Percentiles rank a stretch among this genome's conserved stretches.
Conservation (phyloP, 352 stramenopile genomes). For the Peronospora farinosa region DNA sequence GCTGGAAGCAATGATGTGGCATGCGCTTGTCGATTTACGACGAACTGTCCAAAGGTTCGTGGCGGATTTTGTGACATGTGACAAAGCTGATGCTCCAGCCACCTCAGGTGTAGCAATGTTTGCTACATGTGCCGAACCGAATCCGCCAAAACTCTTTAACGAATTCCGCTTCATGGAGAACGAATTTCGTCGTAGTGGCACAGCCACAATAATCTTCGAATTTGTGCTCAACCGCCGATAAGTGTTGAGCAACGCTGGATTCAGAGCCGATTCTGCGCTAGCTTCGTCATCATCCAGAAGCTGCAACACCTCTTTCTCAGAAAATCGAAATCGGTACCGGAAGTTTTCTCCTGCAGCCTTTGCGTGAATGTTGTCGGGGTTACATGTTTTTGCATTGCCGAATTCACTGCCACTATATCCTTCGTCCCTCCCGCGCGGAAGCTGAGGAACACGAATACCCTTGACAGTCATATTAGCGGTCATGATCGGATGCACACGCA, state of each 20-base stretch:
- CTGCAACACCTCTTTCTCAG: constrained; percentile 36
- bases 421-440: constrained; percentile 20
- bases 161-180: constrained; percentile 66
- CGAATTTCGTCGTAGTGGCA: constrained; percentile 52
- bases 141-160: constrained; percentile 27
- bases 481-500: constrained; percentile 24
- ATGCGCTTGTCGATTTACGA: constrained; percentile 57
- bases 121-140: neutral
- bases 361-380: neutral
- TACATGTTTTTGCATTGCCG: neutral
- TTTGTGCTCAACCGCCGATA: constrained; percentile 31
- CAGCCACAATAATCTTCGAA: constrained; percentile 30
- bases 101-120: constrained; percentile 2
- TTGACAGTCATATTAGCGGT: constrained; percentile 23
- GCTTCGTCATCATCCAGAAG: constrained; percentile 25
- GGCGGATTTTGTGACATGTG: constrained; percentile 2
- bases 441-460: constrained; percentile 40
- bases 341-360: constrained; percentile 13
- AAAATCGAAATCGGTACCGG: constrained; percentile 58
- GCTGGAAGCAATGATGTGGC: constrained; percentile 9
- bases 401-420: constrained; percentile 5
- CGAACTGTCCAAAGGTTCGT: constrained; percentile 30
- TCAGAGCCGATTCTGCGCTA: constrained; percentile 1
- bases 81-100: constrained; percentile 5
- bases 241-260: constrained; percentile 7